Evolutionary conservation across 2,329 filamentous ascomycete species (phyloP).

Genomic region (Pseudocercospora fuligena): DNA sequence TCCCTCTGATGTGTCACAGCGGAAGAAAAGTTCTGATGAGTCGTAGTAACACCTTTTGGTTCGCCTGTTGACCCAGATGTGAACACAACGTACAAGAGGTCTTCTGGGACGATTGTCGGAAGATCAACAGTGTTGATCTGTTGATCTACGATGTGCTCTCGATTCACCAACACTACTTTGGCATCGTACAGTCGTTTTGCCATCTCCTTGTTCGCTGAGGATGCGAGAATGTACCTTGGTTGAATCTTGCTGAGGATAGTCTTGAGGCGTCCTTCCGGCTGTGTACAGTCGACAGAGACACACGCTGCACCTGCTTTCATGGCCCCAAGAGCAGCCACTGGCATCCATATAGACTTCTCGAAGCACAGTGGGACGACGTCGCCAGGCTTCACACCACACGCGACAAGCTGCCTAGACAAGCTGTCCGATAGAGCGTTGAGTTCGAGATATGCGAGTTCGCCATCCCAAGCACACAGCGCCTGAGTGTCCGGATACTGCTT

Average conservation of each 20-base stretch:
- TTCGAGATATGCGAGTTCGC: constrained; percentile 34
- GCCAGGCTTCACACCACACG: constrained; percentile 18
- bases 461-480: constrained; percentile 35
- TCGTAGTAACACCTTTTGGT: constrained; percentile 18
- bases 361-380: constrained; percentile 32
- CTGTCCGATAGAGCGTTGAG: constrained; percentile 29
- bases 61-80: constrained; percentile 22
- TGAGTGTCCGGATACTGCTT: background rate
- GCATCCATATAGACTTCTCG: constrained; percentile 37
- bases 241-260: background rate
- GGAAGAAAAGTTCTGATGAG: background rate
- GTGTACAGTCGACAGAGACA: constrained; percentile 35
- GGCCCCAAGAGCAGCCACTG: constrained; percentile 33
- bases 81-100: constrained; percentile 17
- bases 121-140: background rate
- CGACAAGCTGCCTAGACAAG: constrained; percentile 6
- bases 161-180: constrained; percentile 6
- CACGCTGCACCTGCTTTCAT: constrained; percentile 39
- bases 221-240: background rate
- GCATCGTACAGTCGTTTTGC: background rate
- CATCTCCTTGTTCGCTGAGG: background rate
- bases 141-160: background rate
- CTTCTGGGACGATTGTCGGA: constrained; percentile 6
- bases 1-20: background rate
- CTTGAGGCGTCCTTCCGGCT: constrained; percentile 18